A percentile compares a stretch with the other conserved stretches of the same genome.
phyloP scores from a whole-genome alignment of 2,329 filamentous ascomycete species.

The Fusarium brachygibbosum region DNA sequence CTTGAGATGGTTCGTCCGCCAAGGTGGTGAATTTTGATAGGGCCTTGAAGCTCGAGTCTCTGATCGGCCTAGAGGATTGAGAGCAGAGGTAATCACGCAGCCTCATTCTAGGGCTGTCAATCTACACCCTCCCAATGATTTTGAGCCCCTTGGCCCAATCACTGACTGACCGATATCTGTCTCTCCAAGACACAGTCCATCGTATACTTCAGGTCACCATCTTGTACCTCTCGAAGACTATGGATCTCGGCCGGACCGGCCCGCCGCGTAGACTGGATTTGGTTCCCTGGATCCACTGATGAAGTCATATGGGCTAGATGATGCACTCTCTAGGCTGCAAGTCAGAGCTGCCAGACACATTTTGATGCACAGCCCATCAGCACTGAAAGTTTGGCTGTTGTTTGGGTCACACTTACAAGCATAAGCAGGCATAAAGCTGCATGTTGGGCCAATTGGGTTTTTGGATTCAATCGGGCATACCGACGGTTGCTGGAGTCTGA shows the following conservation, averaged over 20 bases:
- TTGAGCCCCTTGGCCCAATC: constrained; percentile 5
- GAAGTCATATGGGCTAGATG: constrained; percentile 17
- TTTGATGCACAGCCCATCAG: constrained; percentile 17
- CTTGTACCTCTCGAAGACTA: constrained; percentile 6
- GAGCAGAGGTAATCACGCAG: neutral
- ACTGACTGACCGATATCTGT: neutral
- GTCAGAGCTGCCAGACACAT: constrained; percentile 13
- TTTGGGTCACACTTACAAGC: neutral
- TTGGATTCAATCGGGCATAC: neutral
- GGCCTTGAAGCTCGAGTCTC: neutral
- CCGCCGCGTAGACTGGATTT: constrained; percentile 3
- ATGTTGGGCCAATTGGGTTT: neutral
- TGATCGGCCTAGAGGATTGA: neutral
- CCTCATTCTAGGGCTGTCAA: constrained; percentile 1
- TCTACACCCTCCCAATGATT: constrained; percentile 19
- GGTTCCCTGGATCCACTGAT: neutral
- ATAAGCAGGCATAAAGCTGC: constrained; percentile 4
- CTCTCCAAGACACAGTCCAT: constrained; percentile 1
- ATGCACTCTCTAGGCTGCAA: constrained; percentile 10
- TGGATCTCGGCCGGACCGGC: constrained; percentile 5
- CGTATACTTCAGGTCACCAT: constrained; percentile 1
- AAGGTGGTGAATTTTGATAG: constrained; percentile 10
- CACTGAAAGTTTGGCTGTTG: neutral
- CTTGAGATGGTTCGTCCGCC: neutral
- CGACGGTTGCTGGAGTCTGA: neutral